Percentiles rank a stretch among this genome's conserved stretches.
These are phyloP conservation scores for Fusarium luffae DNA, from an alignment of 2,329 filamentous ascomycete species.

Conservation along the genomic window DNA sequence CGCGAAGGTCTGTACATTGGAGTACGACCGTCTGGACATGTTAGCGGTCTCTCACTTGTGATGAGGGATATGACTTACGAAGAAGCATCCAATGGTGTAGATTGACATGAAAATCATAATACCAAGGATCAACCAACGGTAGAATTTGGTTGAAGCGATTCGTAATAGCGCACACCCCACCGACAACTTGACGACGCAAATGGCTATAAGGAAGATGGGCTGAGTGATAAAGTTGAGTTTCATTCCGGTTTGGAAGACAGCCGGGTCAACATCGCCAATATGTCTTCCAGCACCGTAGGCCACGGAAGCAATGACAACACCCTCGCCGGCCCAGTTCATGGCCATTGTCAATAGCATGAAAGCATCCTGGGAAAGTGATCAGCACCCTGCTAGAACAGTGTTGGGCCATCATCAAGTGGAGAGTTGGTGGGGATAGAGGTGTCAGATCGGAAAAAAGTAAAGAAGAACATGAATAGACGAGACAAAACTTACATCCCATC, in stretches of 20 bases:
- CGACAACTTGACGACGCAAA: conserved; percentile 56
- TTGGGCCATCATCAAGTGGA: not conserved
- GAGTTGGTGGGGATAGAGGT: not conserved
- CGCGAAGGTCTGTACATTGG: conserved; percentile 59
- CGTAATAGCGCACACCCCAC: conserved; percentile 56
- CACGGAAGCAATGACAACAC: conserved; percentile 55
- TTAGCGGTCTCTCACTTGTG: not conserved
- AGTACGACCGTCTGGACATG: conserved; percentile 53
- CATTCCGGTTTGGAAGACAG: conserved; percentile 51
- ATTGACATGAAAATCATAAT: conserved; percentile 53
- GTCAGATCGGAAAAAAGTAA: not conserved
- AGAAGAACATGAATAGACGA: not conserved
- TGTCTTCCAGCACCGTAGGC: conserved; percentile 59
- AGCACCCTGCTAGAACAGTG: not conserved
- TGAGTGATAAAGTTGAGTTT: conserved; percentile 58
- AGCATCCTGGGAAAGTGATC: conserved; percentile 39
- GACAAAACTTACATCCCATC: conserved; percentile 55
- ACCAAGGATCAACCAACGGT: conserved; percentile 50
- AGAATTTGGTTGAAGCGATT: conserved; percentile 52
- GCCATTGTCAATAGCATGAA: conserved; percentile 47
- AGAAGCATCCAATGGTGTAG: conserved; percentile 50
- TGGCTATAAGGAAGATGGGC: conserved; percentile 55
- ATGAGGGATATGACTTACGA: conserved; percentile 42
- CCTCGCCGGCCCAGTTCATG: conserved; percentile 53
- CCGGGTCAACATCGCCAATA: conserved; percentile 53